Percentiles rank a stretch among this genome's conserved stretches.
Evolutionary conservation across 371 early-diverging fungal genomes (phyloP).

Genomic region (Mortierella sp.): DNA sequence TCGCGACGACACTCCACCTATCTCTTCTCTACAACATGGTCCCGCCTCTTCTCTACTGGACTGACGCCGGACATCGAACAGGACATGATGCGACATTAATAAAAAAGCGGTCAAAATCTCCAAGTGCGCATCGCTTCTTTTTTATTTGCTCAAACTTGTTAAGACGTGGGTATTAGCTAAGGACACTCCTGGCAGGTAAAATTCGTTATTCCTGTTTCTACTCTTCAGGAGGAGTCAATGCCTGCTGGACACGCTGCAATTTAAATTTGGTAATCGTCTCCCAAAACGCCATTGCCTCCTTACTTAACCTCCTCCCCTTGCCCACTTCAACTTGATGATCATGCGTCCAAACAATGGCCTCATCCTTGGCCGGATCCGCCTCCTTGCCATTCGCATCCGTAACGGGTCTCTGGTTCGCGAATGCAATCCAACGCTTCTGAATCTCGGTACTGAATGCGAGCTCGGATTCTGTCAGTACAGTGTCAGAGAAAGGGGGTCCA

Average conservation of each 20-base stretch:
- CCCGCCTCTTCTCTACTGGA: too few relatives aligned
- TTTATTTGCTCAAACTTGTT: too few relatives aligned
- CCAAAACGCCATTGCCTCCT: slow-evolving; percentile 6
- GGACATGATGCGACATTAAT: too few relatives aligned
- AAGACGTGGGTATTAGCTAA: too few relatives aligned
- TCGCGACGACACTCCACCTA: too few relatives aligned
- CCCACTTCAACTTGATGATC: slow-evolving; percentile 11
- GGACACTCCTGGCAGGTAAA: too few relatives aligned
- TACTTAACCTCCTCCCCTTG: not conserved
- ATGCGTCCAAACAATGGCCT: not conserved
- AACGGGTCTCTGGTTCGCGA: slow-evolving; percentile 11
- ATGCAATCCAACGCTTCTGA: slow-evolving; percentile 15
- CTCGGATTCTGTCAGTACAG: not conserved
- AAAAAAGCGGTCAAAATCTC: too few relatives aligned
- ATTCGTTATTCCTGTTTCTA: not conserved
- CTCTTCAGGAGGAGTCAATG: not conserved
- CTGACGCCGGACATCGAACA: too few relatives aligned
- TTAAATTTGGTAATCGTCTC: not conserved
- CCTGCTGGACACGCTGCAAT: not conserved
- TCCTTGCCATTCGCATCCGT: too few relatives aligned
- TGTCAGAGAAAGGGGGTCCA: slow-evolving; percentile 1
- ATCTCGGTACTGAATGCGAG: not conserved
- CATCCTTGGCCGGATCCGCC: not conserved
- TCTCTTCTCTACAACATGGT: too few relatives aligned
- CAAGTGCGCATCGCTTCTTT: too few relatives aligned